Conservation (phyloP, 1,284 basidiomycete genomes). For the Cutaneotrichosporon cutaneum region DNA sequence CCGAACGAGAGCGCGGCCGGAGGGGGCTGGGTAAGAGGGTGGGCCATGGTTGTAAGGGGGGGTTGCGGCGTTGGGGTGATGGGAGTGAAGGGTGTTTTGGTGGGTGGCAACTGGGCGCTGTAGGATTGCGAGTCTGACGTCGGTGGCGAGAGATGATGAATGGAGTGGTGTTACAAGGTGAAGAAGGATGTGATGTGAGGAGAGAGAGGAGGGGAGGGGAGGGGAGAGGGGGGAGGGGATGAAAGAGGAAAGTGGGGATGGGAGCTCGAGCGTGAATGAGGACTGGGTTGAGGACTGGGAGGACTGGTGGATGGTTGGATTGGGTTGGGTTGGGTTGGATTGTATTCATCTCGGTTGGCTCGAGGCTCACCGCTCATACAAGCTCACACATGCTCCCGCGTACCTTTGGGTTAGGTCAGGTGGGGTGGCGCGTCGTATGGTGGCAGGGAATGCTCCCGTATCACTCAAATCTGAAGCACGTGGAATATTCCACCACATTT, state of each 20-base stretch:
- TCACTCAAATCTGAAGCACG: slow-evolving; percentile 8
- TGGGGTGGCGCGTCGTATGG: not conserved
- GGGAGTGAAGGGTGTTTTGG: not conserved
- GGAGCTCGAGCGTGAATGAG: not conserved
- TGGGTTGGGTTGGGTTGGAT: too few species aligned
- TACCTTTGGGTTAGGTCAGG: too few species aligned
- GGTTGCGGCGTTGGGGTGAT: not conserved
- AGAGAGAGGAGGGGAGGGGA: not conserved
- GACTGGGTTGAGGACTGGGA: too few species aligned
- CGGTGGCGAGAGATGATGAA: not conserved
- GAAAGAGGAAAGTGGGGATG: not conserved
- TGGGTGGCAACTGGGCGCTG: slow-evolving; percentile 4
- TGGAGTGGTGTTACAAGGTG: not conserved
- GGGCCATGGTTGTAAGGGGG: slow-evolving; percentile 35
- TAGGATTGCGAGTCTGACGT: slow-evolving; percentile 3
- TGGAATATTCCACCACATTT: slow-evolving; percentile 4
- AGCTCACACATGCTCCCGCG: too few species aligned
- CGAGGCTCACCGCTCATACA: too few species aligned
- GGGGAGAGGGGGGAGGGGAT: not conserved
- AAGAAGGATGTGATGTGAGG: not conserved
- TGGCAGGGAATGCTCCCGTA: not conserved
- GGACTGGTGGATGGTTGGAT: too few species aligned
- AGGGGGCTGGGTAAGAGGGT: slow-evolving; percentile 48
- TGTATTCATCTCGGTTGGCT: too few species aligned
- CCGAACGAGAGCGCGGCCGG: slow-evolving; percentile 43